Evolutionary conservation across 2,329 filamentous ascomycete species (phyloP).

Genomic region (Eurotiales sp.): DNA sequence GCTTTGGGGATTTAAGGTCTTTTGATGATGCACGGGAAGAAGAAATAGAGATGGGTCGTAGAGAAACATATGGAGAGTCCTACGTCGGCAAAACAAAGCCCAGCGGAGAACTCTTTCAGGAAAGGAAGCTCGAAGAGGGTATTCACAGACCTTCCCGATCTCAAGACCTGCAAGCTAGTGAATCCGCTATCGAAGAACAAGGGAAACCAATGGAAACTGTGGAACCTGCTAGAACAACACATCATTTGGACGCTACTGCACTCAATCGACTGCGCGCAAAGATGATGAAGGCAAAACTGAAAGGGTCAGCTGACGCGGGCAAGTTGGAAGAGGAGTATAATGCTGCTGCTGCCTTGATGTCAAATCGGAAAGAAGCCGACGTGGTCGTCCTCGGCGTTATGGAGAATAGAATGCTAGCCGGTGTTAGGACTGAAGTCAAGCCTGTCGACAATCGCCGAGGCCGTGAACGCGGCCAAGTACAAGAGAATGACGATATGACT

Average conservation of each 20-base stretch:
- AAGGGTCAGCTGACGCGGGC: conserved; percentile 68
- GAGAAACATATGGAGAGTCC: conserved; percentile 75
- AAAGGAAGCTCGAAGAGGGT: conserved; percentile 63
- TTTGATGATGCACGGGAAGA: conserved; percentile 95
- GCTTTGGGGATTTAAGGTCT: conserved; percentile 73
- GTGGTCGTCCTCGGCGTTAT: conserved; percentile 80
- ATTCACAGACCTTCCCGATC: conserved; percentile 37
- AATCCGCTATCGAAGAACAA: conserved; percentile 45
- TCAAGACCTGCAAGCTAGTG: conserved; percentile 30
- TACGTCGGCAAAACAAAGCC: conserved; percentile 85
- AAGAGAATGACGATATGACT: conserved; percentile 91
- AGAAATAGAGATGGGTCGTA: conserved; percentile 80
- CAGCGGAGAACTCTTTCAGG: conserved; percentile 77
- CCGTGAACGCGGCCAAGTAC: conserved; percentile 75
- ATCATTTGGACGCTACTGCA: conserved; percentile 67
- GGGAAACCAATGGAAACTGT: conserved; percentile 58
- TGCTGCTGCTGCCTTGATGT: conserved; percentile 62
- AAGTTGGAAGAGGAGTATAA: conserved; percentile 83
- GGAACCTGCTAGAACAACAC: conserved; percentile 45
- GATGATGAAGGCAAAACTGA: conserved; percentile 92
- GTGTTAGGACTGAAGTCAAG: conserved; percentile 68
- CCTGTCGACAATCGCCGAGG: conserved; percentile 75
- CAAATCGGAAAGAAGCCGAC: conserved; percentile 56
- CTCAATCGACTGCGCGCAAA: conserved; percentile 89
- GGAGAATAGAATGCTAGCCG: conserved; percentile 85